Conservation (phyloP, 257 asterid species). For the Nicotiana obtusifolia region DNA sequence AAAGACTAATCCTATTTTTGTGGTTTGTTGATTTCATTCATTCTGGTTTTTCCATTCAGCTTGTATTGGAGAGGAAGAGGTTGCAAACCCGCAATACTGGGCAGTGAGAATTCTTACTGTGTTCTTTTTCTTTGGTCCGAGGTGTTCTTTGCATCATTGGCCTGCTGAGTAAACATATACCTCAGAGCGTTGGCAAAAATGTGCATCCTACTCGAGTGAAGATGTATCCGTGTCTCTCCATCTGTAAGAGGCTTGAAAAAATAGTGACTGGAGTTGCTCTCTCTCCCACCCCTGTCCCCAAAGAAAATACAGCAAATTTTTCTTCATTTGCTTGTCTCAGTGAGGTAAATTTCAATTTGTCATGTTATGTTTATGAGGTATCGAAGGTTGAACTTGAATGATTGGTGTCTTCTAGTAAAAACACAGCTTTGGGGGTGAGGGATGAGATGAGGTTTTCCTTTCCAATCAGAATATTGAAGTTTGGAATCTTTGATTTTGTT, state of each 20-base stretch:
- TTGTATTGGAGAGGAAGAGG: constrained; percentile 53
- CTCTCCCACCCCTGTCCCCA: background rate
- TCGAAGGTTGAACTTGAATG: background rate
- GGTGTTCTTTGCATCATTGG: background rate
- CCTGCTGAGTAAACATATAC: background rate
- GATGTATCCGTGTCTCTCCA: background rate
- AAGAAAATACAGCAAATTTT: background rate
- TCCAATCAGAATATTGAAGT: background rate
- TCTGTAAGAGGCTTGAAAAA: background rate
- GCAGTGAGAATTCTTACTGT: constrained; percentile 5
- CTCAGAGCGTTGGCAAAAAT: background rate
- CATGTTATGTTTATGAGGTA: background rate
- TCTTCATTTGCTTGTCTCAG: background rate
- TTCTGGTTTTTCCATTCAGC: constrained; percentile 26
- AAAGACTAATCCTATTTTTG: background rate
- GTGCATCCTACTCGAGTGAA: background rate
- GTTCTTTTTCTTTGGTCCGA: background rate
- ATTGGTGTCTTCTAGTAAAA: background rate
- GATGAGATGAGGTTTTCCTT: background rate
- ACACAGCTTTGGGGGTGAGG: background rate
- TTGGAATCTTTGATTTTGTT: background rate
- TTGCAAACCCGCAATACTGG: constrained; percentile 27
- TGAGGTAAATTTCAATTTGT: background rate
- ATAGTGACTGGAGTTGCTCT: background rate
- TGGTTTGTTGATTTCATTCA: background rate